Evolutionary conservation across 306 rosid species (phyloP), one percentile per base, ranked within the genome.

Genomic region (Dryas alaskensis): DNA sequence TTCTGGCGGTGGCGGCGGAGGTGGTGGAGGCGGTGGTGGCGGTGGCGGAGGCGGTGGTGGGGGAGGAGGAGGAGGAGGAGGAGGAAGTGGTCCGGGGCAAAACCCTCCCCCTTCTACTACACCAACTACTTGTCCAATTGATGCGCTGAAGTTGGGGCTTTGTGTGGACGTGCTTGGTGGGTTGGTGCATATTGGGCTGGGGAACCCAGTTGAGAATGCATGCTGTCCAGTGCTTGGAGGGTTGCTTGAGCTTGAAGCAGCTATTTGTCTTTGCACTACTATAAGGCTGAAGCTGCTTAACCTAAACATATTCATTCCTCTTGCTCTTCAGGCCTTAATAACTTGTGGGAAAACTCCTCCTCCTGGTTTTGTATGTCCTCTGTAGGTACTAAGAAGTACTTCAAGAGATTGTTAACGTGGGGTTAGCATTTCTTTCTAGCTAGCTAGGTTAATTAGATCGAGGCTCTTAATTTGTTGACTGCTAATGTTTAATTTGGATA

Each of bases 311-410:
- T 89, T 81, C 72, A 61, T 91, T 65, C 98, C 98, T 52, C 88
- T 91, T 48, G 94, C 98, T 8, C 96, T 91, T 44, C 96, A 93
- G 75, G 88, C 84, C 27, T 79, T 91, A 4, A 60, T 81, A 8
- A 93, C 92, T 58, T 93, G 98, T 10, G 97, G 96, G 31, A 74
- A 67, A 72, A 88, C 90, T 70, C 97, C 96, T 76, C 97, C 98
- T 48, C 92, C 94, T 77, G 98, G 89, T 67, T 93, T 89, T 79
- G 87, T 89, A 52, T 93, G 98, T 74, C 97, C 97, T 74, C 87
- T 93, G 46, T 76, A 67, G 60, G 59, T 10, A 14, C 14, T 17
- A 3, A 44, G 47, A 8, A 6, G 11, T 43, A 42, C 71, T 25
- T 25, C 19, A 31, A 31, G 37, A 31, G 37, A 10, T 8, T 70